Evolutionary conservation across 176 grass and related monocot species (phyloP), one percentile per base, ranked within the genome.

Genomic region (Saccharum spontaneum): DNA sequence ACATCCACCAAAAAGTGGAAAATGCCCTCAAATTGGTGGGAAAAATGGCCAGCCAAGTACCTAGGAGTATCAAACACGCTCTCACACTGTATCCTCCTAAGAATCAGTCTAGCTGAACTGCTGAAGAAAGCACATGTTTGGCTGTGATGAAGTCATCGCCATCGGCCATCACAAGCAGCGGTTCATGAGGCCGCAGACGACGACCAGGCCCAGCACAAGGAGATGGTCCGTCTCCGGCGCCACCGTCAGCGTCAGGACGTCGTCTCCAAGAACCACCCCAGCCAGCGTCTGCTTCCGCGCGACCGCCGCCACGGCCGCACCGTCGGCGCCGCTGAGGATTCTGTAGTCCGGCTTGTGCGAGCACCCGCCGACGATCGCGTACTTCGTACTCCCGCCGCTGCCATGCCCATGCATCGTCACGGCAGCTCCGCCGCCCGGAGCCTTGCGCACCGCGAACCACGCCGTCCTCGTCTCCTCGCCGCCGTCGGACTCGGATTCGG

Each of bases 181-280:
- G 69, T 73, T 91, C 64, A 94, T 90, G 8, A 97, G 95, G 75
- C 86, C 93, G 33, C 91, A 86, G 28, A 93, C 88, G 16, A 93
- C 88, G 3, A 97, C 75, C 62, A 94, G 28, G 13, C 92, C 90
- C 59, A 94, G 57, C 2, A 91, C 76, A 46, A 97, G 87, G 61
- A 94, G 82, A 41, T 91, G 90, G 79, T 97, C 84, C 49, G 34
- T 84, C 31, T 62, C 88, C 5, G 88, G 39, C 48, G 76, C 92
- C 40, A 94, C 84, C n/a, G 40, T 90, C 74, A 97, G 88, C 40
- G 74, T 91, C 73, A 94, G 39, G 2, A 97, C 95, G 83, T 94
- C 95, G 36, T 91, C 84, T 11, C 90, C 90, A 0, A 97, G 84
- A 10, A 78, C 71, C 7, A 94, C 74, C 16, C 95, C 92, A 1